phyloP scores from a whole-genome alignment of 2,329 filamentous ascomycete genomes.

The Talaromyces sp. region DNA sequence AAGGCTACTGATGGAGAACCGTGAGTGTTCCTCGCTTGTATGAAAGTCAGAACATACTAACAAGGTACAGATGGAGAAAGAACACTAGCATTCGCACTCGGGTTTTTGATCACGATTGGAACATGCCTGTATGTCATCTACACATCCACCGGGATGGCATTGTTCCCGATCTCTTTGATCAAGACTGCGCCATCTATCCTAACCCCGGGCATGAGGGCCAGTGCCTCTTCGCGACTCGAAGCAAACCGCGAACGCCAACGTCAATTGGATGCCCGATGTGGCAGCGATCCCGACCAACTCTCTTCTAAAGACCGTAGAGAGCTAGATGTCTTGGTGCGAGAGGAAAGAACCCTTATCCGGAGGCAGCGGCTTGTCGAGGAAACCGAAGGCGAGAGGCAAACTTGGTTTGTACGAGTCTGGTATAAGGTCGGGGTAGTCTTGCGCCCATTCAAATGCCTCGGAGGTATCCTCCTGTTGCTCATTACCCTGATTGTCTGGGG shows the following conservation, averaged over 20 bases:
- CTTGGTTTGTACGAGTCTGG: constrained; percentile 69
- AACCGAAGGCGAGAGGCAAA: constrained; percentile 62
- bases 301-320: constrained; percentile 83
- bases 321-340: constrained; percentile 76
- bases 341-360: constrained; percentile 87
- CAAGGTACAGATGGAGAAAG: constrained; percentile 67
- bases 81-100: constrained; percentile 82
- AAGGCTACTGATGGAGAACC: constrained; percentile 74
- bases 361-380: constrained; percentile 79
- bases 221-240: constrained; percentile 73
- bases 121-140: constrained; percentile 84
- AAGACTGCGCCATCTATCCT: constrained; percentile 86
- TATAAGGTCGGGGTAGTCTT: constrained; percentile 76
- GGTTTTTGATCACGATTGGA: constrained; percentile 81
- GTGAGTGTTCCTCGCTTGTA: constrained; percentile 37
- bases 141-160: constrained; percentile 79
- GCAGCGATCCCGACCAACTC: constrained; percentile 68
- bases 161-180: constrained; percentile 85
- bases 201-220: constrained; percentile 69
- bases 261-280: constrained; percentile 80
- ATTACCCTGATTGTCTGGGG: constrained; percentile 73
- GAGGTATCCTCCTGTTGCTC: constrained; percentile 71
- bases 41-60: constrained; percentile 9
- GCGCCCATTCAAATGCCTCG: constrained; percentile 80
- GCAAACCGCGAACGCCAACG: constrained; percentile 87